A percentile compares a stretch with the other conserved stretches of the same genome.
These are phyloP conservation scores for Betula pendula DNA, from an alignment of 306 rosid genomes.

Conservation along the genomic window DNA sequence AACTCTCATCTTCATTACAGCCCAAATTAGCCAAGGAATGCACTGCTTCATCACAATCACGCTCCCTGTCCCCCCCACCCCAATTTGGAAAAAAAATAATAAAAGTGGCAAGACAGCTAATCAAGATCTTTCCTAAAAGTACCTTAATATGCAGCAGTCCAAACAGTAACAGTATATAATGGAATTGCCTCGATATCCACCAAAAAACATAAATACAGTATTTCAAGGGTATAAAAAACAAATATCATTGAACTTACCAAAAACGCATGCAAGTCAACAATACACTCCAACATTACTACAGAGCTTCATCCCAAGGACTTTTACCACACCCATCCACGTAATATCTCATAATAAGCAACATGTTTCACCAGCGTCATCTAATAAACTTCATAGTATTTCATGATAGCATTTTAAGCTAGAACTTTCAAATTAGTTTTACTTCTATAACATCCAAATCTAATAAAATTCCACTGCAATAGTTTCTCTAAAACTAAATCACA, in stretches of 20 bases:
- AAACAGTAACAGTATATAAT: neutral
- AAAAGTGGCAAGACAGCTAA: neutral
- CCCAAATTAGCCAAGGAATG: neutral
- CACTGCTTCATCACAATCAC: neutral
- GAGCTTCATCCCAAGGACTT: neutral
- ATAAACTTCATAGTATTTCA: neutral
- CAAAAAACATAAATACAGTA: neutral
- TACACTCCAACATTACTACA: neutral
- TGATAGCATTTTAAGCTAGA: slow-evolving; percentile 1
- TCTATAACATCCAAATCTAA: neutral
- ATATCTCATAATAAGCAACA: neutral
- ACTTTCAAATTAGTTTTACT: neutral
- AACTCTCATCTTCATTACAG: neutral
- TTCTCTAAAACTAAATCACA: neutral
- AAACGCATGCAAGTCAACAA: neutral
- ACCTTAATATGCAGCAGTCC: neutral
- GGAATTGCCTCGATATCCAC: neutral
- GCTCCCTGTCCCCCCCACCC: neutral
- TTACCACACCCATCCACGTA: neutral
- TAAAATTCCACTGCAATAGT: neutral
- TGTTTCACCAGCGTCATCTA: neutral
- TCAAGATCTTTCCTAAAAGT: neutral
- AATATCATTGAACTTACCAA: neutral
- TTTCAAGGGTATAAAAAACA: neutral
- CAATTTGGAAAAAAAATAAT: neutral